Evolutionary conservation across 1,284 basidiomycete genomes (phyloP), one percentile per base, ranked within the genome.

Genomic region (Rhodotorula sp.): DNA sequence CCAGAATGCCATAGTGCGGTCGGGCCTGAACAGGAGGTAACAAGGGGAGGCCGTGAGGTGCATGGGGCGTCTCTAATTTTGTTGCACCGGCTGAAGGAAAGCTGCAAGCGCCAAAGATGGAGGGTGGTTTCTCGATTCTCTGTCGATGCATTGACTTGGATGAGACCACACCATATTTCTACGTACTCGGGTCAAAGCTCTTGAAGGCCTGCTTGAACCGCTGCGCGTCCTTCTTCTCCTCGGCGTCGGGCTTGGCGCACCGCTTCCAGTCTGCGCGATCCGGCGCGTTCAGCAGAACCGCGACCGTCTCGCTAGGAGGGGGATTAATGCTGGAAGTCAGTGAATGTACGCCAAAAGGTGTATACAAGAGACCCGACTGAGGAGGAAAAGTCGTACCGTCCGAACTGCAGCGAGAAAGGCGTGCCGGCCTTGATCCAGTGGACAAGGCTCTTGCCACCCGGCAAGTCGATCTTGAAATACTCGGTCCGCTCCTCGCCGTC

Each of bases 371-470:
- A 18, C 10, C 49, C 8, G 26, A 56, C 30, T 33, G 24, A 26
- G 45, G 44, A 33, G 29, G 15, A 0, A 14, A n/a, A 6, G 22
- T 80, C 88, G 78, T 77, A 94, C 93, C 94, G 87, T 68, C 93
- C 94, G 81, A 96, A 97, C 80, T 96, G 93, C 63, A 97, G 83
- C 75, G 89, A 89, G 78, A 97, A 97, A 60, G 89, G 88, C 53
- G 86, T 83, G 60, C 88, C 85, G 42, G 88, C 86, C 78, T 88
- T 87, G 77, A 96, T 87, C 71, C 93, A 80, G 82, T 95, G 91
- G 42, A 96, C 87, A 82, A 96, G 83, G 80, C 86, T 89, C 72
- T 84, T 84, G n/a, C 93, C 93, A 75, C 89, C 87, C 0, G 95
- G 94, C 62, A 95, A 82, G 77, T 95, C 92, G 6, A 96, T 89